A percentile compares a stretch with the other conserved stretches of the same genome.
Conservation (phyloP, 192 early-diverging fungal species). For the Entomortierella beljakovae region DNA sequence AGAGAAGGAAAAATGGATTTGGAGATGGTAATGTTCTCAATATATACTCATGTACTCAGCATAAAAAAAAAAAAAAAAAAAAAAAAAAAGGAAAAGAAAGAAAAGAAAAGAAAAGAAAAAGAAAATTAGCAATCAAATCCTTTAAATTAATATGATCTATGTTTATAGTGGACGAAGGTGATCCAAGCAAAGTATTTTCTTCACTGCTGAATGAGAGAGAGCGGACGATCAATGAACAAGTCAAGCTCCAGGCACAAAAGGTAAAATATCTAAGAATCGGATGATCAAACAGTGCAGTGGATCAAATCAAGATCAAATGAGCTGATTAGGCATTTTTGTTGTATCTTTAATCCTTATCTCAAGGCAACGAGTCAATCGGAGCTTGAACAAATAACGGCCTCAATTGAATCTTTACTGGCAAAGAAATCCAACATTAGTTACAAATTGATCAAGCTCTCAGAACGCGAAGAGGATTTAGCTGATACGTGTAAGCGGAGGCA, state of each 20-base stretch:
- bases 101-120: not conserved
- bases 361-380: slow-evolving; percentile 60
- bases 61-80: not conserved
- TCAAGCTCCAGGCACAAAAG: slow-evolving; percentile 64
- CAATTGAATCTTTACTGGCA: slow-evolving; percentile 59
- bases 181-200: slow-evolving; percentile 53
- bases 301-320: too few relatives aligned
- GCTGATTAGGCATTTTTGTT: too few relatives aligned
- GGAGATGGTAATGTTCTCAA: slow-evolving; percentile 18
- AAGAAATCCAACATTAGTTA: slow-evolving; percentile 54
- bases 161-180: slow-evolving; percentile 34
- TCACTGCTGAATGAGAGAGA: slow-evolving; percentile 64
- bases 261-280: too few relatives aligned
- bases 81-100: not conserved
- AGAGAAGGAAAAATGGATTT: slow-evolving; percentile 49
- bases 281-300: too few relatives aligned
- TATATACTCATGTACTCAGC: slow-evolving; percentile 2
- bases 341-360: too few relatives aligned
- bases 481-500: slow-evolving; percentile 47
- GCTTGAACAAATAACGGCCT: slow-evolving; percentile 58
- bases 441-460: slow-evolving; percentile 57
- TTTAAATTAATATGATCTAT: not conserved
- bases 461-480: slow-evolving; percentile 57
- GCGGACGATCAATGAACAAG: slow-evolving; percentile 60
- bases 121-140: not conserved